Conservation (phyloP, 1,139 yeast species). For the Komagataea norvegica region DNA sequence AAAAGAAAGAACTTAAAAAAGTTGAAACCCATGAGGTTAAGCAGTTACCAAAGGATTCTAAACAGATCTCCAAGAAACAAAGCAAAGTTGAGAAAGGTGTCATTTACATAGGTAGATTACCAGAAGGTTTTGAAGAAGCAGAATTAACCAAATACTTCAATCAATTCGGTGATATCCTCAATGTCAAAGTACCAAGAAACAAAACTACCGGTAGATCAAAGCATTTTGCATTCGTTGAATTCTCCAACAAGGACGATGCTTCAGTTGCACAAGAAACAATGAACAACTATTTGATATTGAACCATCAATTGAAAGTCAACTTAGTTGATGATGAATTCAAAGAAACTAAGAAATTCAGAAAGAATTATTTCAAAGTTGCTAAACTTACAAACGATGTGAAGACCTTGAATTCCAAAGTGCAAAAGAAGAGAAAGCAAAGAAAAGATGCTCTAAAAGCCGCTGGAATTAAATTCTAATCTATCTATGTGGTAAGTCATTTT, state of each 20-base stretch:
- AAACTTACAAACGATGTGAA: conserved; percentile 39
- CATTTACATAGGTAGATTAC: conserved; percentile 86
- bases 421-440: conserved; percentile 31
- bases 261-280: conserved; percentile 87
- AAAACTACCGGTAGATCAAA: conserved; percentile 88
- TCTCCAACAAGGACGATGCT: conserved; percentile 70
- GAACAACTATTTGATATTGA: conserved; percentile 88
- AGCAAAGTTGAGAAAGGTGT: conserved; percentile 46
- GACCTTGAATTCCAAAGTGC: conserved; percentile 28
- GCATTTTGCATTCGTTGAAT: conserved; percentile 90
- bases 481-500: too few relatives aligned
- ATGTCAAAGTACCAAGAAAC: conserved; percentile 80
- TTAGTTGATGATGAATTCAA: conserved; percentile 49
- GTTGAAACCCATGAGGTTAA: conserved; percentile 20
- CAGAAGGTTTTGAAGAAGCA: conserved; percentile 84
- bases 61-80: conserved; percentile 22
- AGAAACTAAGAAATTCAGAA: conserved; percentile 55
- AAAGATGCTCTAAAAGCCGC: conserved; percentile 19
- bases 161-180: conserved; percentile 82
- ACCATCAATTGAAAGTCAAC: conserved; percentile 73
- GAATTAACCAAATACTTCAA: conserved; percentile 71
- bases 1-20: conserved; percentile 15
- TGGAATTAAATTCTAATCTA: conserved; percentile 19
- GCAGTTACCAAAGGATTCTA: conserved; percentile 20
- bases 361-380: conserved; percentile 44